Base-by-base conservation (phyloP, 371 early-diverging fungal species). In the Parasitella parasitica region DNA sequence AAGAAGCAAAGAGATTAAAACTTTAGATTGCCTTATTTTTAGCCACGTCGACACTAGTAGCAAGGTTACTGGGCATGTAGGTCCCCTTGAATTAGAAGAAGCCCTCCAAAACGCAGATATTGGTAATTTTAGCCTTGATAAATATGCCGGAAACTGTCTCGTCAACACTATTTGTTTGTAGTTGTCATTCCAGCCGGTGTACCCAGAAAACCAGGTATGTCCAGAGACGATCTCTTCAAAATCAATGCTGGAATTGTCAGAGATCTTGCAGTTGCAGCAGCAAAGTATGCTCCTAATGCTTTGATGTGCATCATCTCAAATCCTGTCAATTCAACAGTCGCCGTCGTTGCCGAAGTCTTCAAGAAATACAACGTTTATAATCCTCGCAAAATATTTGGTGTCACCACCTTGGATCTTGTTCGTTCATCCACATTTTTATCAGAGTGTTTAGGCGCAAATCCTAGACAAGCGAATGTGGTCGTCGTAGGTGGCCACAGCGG, bases 101-200 rank as follows among this genome's bases (percentile, higher is more conserved):
- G 79, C 79, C n/a, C 61, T 78, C 48, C 61, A 72, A 51, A 69
- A 69, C 57, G 63, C 79, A 20, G 74, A 65, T 59, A 64, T 78
- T 56, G 75, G 75, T 74, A 70, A 60, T 64, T 48, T 32, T 9
- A 55, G 6, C 27, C 1, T 8, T 20, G 15, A 11, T 0, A 32
- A 57, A 15, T 27, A n/a, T n/a, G n/a, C n/a, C n/a, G n/a, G 27
- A 15, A 12, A 24, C 6, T 28, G 4, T 13, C 27, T 22, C n/a
- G n/a, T n/a, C n/a, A n/a, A n/a, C n/a, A n/a, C n/a, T n/a, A n/a
- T n/a, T 43, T 24, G 18, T 41, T 2, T 41, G 1, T 37, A 75
- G 93, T 97, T 54, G 92, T 97, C 43, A 95, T 97, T 76, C 97
- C 99, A 57, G 95, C 95, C 41, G 95, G 95, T 68, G 91, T 94